Evolutionary conservation across 441 rosid species (phyloP), one percentile per base, ranked within the genome.

Genomic region (Adansonia grandidieri): DNA sequence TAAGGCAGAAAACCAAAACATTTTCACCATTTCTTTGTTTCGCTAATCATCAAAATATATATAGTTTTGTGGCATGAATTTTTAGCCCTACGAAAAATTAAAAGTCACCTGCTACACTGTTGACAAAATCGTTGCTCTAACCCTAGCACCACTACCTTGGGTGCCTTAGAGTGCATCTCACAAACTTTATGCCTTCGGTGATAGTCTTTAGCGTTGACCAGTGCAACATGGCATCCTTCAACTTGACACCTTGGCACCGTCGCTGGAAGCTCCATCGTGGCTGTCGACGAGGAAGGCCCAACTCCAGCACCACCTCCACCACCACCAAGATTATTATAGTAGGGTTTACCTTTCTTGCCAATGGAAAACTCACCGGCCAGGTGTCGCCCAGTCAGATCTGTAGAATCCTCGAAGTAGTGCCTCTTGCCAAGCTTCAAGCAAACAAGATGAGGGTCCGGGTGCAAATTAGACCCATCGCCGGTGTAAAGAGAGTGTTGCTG

Each of bases 71-170:
- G 40, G 40, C 40, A 3, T 32, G 40, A 32, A 32, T 3, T 32
- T 62, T 62, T 62, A 28, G 67, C 44, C 44, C 17, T 28, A 65
- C 7, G 5, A 6, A 9, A 37, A 48, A 45, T 58, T 13, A 2
- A 62, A 63, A 19, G 19, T 76, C 81, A 90, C 98, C 96, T 87
- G 86, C 98, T 92, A 81, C 98, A 94, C 84, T 94, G 97, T 79
- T 94, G 98, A 78, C 98, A 94, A 81, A 94, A 94, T 0, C 98
- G 90, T 77, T 93, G 96, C 71, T 89, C 92, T 47, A 90, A 56
- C 78, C 97, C 97, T 47, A 78, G 71, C 32, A 91, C 97, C 67
- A 80, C 68, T 1, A 89, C 98, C 75, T 74, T 89, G 8, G 96
- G 91, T 77, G 93, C 89, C 82, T 92, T 94, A 1, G 98, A 86